Conservation (phyloP, 495 filamentous ascomycete species). For the Terfezia claveryi region DNA sequence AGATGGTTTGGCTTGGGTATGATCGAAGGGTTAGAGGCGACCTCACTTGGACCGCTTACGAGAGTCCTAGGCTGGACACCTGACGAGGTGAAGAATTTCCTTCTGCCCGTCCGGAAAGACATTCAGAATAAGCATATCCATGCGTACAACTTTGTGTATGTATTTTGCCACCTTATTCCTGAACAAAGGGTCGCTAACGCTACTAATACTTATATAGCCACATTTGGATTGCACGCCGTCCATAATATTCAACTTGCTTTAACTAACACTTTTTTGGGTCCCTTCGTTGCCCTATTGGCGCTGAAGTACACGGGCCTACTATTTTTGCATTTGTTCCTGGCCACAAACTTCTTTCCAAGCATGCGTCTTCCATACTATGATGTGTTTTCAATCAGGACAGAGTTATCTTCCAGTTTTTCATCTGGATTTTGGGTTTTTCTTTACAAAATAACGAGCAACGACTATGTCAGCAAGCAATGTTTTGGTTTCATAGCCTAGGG, state of each 20-base stretch:
- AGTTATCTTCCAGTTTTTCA: too few relatives aligned
- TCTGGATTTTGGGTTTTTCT: too few relatives aligned
- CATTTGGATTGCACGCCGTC: constrained; percentile 25
- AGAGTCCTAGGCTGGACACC: constrained; percentile 39
- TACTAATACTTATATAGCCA: constrained; percentile 21
- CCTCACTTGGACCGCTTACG: constrained; percentile 54
- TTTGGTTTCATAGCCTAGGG: too few relatives aligned
- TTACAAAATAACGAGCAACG: too few relatives aligned
- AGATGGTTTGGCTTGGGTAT: constrained; percentile 71
- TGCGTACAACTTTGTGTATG: constrained; percentile 55
- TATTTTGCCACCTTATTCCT: constrained; percentile 12
- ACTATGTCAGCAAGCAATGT: too few relatives aligned
- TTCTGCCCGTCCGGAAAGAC: constrained; percentile 40
- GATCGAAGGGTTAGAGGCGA: constrained; percentile 45
- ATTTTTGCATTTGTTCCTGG: too few relatives aligned
- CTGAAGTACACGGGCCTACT: too few relatives aligned
- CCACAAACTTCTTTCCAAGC: too few relatives aligned
- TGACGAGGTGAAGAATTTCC: constrained; percentile 41
- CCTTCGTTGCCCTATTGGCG: too few relatives aligned
- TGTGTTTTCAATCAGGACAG: too few relatives aligned
- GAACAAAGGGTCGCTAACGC: constrained; percentile 12
- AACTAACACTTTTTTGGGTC: too few relatives aligned
- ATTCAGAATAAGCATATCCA: constrained; percentile 48
- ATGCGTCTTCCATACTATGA: too few relatives aligned
- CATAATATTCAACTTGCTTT: not conserved